Percentiles rank a stretch among this genome's conserved stretches.
These are phyloP conservation scores for Quercus tomentella DNA, from an alignment of 331 rosid species.

Conservation along the genomic window DNA sequence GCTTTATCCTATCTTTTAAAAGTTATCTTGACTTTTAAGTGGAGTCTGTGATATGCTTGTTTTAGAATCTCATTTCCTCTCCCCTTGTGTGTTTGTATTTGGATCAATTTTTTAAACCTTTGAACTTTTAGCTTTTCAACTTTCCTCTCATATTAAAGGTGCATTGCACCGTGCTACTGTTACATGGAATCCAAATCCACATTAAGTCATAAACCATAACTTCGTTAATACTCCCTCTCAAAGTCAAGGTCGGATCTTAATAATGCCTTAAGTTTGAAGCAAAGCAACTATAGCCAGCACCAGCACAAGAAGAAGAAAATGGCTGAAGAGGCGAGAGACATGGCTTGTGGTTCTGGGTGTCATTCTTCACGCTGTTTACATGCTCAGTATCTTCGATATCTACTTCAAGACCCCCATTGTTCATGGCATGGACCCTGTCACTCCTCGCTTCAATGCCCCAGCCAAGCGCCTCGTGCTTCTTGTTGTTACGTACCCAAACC, in stretches of 20 bases:
- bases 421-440: constrained; percentile 67
- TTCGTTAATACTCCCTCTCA: no score
- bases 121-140: no score
- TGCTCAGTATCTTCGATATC: constrained; percentile 91
- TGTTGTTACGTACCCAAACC: constrained; percentile 37
- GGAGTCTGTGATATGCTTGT: no score
- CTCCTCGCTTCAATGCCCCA: constrained; percentile 70
- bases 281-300: background rate
- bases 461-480: constrained; percentile 77
- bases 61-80: no score
- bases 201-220: no score
- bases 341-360: constrained; percentile 81
- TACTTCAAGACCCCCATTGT: constrained; percentile 87
- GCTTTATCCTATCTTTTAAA: rapidly evolving
- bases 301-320: constrained; percentile 19
- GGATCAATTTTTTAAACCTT: no score
- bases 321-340: constrained; percentile 62
- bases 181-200: no score
- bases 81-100: no score
- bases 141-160: no score
- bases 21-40: no score
- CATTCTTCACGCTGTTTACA: constrained; percentile 75
- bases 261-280: background rate
- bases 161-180: no score
- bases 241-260: no score